Evolutionary conservation across 2,329 filamentous ascomycete species (phyloP).

Genomic region (Chaetomium olivaceum): DNA sequence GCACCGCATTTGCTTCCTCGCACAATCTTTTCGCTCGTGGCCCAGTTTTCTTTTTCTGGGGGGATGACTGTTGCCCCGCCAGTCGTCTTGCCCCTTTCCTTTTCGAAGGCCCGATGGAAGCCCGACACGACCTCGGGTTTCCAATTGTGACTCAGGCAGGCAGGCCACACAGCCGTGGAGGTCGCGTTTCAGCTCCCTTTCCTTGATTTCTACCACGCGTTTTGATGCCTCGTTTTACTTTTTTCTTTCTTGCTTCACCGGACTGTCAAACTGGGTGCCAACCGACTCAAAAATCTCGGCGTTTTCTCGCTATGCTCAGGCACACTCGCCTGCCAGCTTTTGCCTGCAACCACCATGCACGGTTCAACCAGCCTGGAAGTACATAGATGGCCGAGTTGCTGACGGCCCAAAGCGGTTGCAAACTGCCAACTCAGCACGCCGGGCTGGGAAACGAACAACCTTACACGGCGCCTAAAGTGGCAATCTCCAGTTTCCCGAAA

Average conservation of each 20-base stretch:
- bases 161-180: background rate
- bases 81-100: constrained; percentile 13
- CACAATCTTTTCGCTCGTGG: constrained; percentile 1
- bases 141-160: constrained; percentile 8
- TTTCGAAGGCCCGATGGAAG: constrained; percentile 17
- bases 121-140: constrained; percentile 9
- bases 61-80: constrained; percentile 10
- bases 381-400: constrained; percentile 3
- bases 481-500: constrained; percentile 19
- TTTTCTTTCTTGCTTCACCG: background rate
- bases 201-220: background rate
- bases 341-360: background rate
- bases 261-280: background rate
- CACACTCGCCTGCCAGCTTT: background rate
- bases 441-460: constrained; percentile 11
- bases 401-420: background rate
- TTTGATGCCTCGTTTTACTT: background rate
- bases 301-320: background rate
- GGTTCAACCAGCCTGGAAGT: background rate
- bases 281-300: background rate
- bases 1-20: constrained; percentile 19
- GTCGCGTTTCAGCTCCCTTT: background rate
- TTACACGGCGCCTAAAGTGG: constrained; percentile 14
- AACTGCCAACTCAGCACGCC: constrained; percentile 18
- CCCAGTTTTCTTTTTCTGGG: constrained; percentile 15